These are phyloP conservation scores for Apiospora saccharicola DNA, from an alignment of 2,329 filamentous ascomycete genomes.

Conservation along the genomic window DNA sequence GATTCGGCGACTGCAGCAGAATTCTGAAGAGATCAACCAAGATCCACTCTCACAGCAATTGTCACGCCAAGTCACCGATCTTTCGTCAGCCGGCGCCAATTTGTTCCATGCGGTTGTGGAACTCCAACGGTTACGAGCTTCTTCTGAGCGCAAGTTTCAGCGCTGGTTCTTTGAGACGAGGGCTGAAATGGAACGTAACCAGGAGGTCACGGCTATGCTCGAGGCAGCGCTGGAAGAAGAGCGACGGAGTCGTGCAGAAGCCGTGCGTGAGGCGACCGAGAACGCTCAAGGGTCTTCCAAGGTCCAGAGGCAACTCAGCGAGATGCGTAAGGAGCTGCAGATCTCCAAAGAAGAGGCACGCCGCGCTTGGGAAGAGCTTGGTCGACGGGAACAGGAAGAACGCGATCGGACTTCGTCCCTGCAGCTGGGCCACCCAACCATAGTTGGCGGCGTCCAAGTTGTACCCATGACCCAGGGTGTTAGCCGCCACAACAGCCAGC, in stretches of 20 bases:
- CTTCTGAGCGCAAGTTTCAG: slow-evolving; percentile 97
- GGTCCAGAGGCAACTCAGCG: slow-evolving; percentile 79
- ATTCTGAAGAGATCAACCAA: slow-evolving; percentile 82
- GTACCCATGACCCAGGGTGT: slow-evolving; percentile 86
- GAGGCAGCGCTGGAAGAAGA: slow-evolving; percentile 79
- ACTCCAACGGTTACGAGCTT: slow-evolving; percentile 89
- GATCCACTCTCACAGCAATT: slow-evolving; percentile 88
- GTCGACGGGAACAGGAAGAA: slow-evolving; percentile 90
- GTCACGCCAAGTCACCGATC: slow-evolving; percentile 91
- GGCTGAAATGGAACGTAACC: slow-evolving; percentile 82
- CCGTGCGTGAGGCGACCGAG: slow-evolving; percentile 70
- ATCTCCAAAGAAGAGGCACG: slow-evolving; percentile 97
- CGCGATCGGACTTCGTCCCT: slow-evolving; percentile 86
- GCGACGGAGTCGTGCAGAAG: slow-evolving; percentile 72
- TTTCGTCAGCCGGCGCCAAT: slow-evolving; percentile 97
- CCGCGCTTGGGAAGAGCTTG: slow-evolving; percentile 96
- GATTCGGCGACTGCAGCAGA: slow-evolving; percentile 92
- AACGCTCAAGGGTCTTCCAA: slow-evolving; percentile 73
- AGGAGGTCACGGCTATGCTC: slow-evolving; percentile 83
- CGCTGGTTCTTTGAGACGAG: slow-evolving; percentile 98
- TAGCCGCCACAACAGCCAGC: slow-evolving; percentile 58
- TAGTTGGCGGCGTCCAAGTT: slow-evolving; percentile 93
- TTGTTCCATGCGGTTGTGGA: slow-evolving; percentile 98
- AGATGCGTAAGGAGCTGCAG: slow-evolving; percentile 90
- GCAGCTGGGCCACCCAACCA: slow-evolving; percentile 84